These are phyloP conservation scores for Claviceps arundinis DNA, from an alignment of 2,329 filamentous ascomycete species.

Conservation along the genomic window DNA sequence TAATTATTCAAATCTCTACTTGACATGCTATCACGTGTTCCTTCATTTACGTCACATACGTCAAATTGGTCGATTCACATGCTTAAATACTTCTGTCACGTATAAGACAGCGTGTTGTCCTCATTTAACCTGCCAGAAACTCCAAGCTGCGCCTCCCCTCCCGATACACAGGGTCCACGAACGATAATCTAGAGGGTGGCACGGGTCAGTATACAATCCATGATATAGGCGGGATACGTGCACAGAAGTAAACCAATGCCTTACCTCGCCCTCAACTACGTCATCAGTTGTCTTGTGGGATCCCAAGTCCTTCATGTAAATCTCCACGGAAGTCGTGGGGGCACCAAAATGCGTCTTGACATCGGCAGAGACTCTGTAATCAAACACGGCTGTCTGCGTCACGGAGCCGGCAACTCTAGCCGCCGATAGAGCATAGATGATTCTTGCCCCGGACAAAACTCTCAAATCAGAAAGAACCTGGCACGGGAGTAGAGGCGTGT, in stretches of 20 bases:
- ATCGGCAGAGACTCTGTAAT: slow-evolving; percentile 53
- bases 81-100: slow-evolving; percentile 12
- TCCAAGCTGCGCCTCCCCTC: slow-evolving; percentile 49
- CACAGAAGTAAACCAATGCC: slow-evolving; percentile 11
- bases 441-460: slow-evolving; percentile 63
- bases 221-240: neutral
- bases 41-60: neutral
- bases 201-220: neutral
- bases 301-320: slow-evolving; percentile 54
- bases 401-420: slow-evolving; percentile 77
- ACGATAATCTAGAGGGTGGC: slow-evolving; percentile 46
- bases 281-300: slow-evolving; percentile 51
- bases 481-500: slow-evolving; percentile 51
- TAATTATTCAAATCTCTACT: neutral
- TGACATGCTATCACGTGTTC: neutral
- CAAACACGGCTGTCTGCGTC: slow-evolving; percentile 75
- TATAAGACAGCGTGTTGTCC: slow-evolving; percentile 59
- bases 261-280: slow-evolving; percentile 48
- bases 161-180: slow-evolving; percentile 60
- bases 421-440: slow-evolving; percentile 76
- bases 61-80: no score
- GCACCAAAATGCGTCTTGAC: slow-evolving; percentile 58
- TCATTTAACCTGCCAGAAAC: slow-evolving; percentile 51
- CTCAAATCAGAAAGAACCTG: slow-evolving; percentile 66
- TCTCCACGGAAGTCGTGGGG: slow-evolving; percentile 66